Base-by-base conservation (phyloP, 208 protist genomes). In the Leishmania tropica region DNA sequence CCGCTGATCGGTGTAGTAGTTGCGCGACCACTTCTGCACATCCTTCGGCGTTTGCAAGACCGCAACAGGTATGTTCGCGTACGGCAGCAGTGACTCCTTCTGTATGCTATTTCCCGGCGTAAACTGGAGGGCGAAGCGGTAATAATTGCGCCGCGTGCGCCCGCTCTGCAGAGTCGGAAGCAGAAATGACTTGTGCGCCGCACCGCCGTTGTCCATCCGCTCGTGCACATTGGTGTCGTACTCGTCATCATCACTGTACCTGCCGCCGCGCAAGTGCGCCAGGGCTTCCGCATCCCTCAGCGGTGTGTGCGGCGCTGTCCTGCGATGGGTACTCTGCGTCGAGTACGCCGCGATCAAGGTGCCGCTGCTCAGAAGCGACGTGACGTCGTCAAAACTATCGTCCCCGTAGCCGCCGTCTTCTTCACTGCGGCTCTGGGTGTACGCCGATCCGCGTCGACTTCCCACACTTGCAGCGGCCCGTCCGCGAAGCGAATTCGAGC, bases 121-220 rank as follows among this genome's bases (percentile, higher is more conserved):
- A 81, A 92, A 95, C 75, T 95, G 81, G 11, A 97, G 40, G 17
- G 94, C 93, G 79, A 97, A 95, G 58, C 89, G 88, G 31, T 83
- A 11, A 35, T 37, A n/a, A 72, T 88, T 90, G 19, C 62, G 62
- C 7, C 7, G 19, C 28, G 42, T 91, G 68, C 89, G 87, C 4
- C 60, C 68, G 51, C 76, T 80, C 8, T 84, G 85, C 21, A 93
- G 76, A 19, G 81, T 85, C 10, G 93, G 90, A 17, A 94, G 85
- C 42, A 93, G 81, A 42, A 68, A 92, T 15, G 72, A 72, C 54
- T 62, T 78, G 10, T 37, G 71, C 47, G 1, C 5, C n/a, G 21
- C 37, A 1, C 10, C 47, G 35, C 65, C 42, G 28, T n/a, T 51
- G 47, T 47, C 60, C 45, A 58, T 1, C 54, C 37, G 62, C 78